Percentiles rank a stretch among this genome's conserved stretches.
These are phyloP conservation scores for Xylaria sp. DNA, from an alignment of 2,329 filamentous ascomycete genomes.

Conservation along the genomic window DNA sequence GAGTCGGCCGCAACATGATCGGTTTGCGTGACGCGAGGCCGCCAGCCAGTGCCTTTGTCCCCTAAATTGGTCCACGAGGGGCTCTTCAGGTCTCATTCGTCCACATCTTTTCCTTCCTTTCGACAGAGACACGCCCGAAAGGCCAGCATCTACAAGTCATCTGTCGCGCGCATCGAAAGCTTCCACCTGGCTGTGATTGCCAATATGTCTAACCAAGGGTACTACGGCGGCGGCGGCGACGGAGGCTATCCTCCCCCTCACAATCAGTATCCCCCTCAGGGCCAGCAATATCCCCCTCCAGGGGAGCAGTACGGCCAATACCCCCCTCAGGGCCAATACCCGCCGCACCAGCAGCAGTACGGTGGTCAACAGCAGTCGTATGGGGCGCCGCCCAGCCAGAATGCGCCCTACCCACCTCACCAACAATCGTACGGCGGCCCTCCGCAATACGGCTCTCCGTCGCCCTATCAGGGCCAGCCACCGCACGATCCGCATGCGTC, in stretches of 20 bases:
- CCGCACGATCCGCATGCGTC: slow-evolving; percentile 28
- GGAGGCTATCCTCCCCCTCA: slow-evolving; percentile 23
- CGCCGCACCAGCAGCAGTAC: slow-evolving; percentile 31
- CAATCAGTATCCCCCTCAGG: slow-evolving; percentile 29
- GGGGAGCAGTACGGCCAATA: slow-evolving; percentile 29
- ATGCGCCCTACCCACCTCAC: slow-evolving; percentile 33
- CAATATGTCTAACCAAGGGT: slow-evolving; percentile 36
- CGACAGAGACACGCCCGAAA: neutral
- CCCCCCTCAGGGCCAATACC: slow-evolving; percentile 31
- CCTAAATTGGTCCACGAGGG: too few relatives aligned
- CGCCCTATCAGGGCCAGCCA: slow-evolving; percentile 22
- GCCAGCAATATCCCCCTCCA: slow-evolving; percentile 25
- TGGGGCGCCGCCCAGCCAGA: slow-evolving; percentile 31
- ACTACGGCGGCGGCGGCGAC: slow-evolving; percentile 30
- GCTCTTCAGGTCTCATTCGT: neutral
- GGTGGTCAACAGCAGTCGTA: slow-evolving; percentile 28
- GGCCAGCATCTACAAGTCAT: neutral
- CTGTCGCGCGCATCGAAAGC: neutral
- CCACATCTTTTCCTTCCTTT: neutral
- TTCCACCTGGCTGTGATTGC: neutral
- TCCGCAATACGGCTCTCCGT: slow-evolving; percentile 20
- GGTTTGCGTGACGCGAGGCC: slow-evolving; percentile 12
- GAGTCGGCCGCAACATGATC: neutral
- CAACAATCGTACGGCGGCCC: slow-evolving; percentile 32
- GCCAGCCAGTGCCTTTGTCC: neutral